Base-by-base conservation (phyloP, 2,329 filamentous ascomycete species). In the Penicillium frequentans region DNA sequence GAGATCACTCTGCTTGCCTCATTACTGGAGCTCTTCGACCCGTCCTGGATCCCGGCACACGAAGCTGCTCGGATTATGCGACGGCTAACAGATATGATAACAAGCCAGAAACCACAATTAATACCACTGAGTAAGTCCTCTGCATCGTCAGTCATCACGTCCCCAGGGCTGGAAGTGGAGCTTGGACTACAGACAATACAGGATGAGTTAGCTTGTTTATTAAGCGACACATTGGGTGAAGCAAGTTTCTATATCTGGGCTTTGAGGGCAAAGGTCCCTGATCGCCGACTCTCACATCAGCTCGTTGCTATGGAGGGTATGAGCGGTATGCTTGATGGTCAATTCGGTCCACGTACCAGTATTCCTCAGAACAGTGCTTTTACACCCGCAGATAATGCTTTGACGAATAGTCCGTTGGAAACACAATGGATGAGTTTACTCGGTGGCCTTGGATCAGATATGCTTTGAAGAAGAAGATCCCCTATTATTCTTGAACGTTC, bases 381-480 rank as follows among this genome's bases (percentile, higher is more conserved):
- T 2, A 29, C 31, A 23, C 31, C 52, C 7, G 43, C 31, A 2
- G 21, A 39, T 14, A 31, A 48, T 19, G 3, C 31, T 23, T 16
- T 47, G 2, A 14, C 8, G 11, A n/a, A 43, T n/a, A 56, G 16
- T 23, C 35, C 43, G 21, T 26, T 59, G 24, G 39, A 52, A 19
- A 39, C 50, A 35, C 45, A 56, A 24, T 56, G 57, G 59, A 49
- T 60, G 49, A 52, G 49, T 47, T 8, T 57, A 1, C 44, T 62
- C 19, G 59, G 58, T 27, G 59, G 56, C 13, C 42, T 62, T 3
- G 54, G 56, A 37, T 54, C 58, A 10, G 59, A 58, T 35, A 49
- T 59, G 48, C 54, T 62, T 13, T 62, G 35, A 56, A n/a, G 35
- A n/a, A n/a, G n/a, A n/a, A n/a, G n/a, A n/a, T n/a, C n/a, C n/a